phyloP scores from a whole-genome alignment of 1,284 basidiomycete genomes.

The Rhizoctonia solani region DNA sequence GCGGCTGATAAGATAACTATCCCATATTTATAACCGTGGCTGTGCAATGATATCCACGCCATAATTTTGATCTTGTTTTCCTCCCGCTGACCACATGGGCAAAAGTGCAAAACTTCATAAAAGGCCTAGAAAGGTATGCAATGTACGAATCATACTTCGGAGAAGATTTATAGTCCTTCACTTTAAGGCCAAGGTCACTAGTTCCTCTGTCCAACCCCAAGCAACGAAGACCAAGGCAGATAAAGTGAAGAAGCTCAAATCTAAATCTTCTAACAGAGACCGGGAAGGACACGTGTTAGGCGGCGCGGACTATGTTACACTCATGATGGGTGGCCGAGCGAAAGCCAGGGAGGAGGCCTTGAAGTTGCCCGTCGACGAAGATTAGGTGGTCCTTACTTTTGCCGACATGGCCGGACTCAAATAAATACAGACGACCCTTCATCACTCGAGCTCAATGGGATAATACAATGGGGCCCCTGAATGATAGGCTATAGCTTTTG shows the following conservation, averaged over 20 bases:
- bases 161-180: slow-evolving; percentile 3
- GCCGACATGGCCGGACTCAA: too few relatives aligned
- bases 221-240: neutral
- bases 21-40: too few relatives aligned
- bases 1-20: too few relatives aligned
- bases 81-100: too few relatives aligned
- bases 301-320: slow-evolving; percentile 73
- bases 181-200: slow-evolving; percentile 35
- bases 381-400: neutral
- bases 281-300: slow-evolving; percentile 58
- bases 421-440: too few relatives aligned
- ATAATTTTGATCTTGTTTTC: too few relatives aligned
- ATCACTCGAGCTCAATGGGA: too few relatives aligned
- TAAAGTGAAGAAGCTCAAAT: slow-evolving; percentile 49
- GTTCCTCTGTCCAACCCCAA: slow-evolving; percentile 43
- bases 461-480: too few relatives aligned
- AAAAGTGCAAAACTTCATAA: slow-evolving; percentile 49
- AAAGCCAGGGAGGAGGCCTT: slow-evolving; percentile 65
- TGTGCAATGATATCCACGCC: too few relatives aligned
- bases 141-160: neutral
- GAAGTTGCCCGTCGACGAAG: slow-evolving; percentile 51
- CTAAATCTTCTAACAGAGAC: slow-evolving; percentile 48
- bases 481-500: too few relatives aligned
- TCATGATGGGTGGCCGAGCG: slow-evolving; percentile 69
- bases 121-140: slow-evolving; percentile 46